Evolutionary conservation across 441 rosid species (phyloP), one percentile per base, ranked within the genome.

Genomic region (Oxalis stricta): DNA sequence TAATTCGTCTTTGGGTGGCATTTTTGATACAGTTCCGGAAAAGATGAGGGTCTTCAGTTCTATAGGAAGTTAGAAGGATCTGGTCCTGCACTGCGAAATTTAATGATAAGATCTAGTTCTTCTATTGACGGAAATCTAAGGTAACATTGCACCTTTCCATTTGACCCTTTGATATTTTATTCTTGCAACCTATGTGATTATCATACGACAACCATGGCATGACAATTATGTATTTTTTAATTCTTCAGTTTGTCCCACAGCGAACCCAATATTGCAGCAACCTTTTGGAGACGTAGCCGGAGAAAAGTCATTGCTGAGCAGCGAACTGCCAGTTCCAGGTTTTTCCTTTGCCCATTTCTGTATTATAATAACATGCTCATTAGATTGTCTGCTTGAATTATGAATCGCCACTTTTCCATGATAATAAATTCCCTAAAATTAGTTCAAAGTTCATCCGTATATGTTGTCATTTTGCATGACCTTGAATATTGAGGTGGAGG

Each of bases 301-400:
- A 79, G 80, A 72, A 92, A 83, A 75, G 89, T 80, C 59, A 79
- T 92, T 72, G 95, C 94, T 26, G 97, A 92, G 59, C 95, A 87
- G 61, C 75, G 96, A 66, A 92, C 97, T 55, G 89, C 97, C 60
- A 92, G 95, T 75, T 84, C 96, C 56, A 92, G 99, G 99, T 87
- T 68, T 52, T 47, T 39, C 53, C 37, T 58, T 38, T 48, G 59
- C 54, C 51, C 61, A 65, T 32, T 46, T 45, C 9, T 46, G 24
- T 46, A 50, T 46, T 38, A 30, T 18, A 35, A 49, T 32, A 30
- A 7, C 45, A 38, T 20, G 26, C 57, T 17, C 31, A 24, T 14
- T 26, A 18, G 34, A 24, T 19, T 51, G 10, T 37, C 14, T 33
- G 0, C 18, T 41, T 33, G 15, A 40, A 51, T 38, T 16, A 10